These are phyloP conservation scores for Physaria fendleri DNA, from an alignment of 345 rosid genomes.

Conservation along the genomic window DNA sequence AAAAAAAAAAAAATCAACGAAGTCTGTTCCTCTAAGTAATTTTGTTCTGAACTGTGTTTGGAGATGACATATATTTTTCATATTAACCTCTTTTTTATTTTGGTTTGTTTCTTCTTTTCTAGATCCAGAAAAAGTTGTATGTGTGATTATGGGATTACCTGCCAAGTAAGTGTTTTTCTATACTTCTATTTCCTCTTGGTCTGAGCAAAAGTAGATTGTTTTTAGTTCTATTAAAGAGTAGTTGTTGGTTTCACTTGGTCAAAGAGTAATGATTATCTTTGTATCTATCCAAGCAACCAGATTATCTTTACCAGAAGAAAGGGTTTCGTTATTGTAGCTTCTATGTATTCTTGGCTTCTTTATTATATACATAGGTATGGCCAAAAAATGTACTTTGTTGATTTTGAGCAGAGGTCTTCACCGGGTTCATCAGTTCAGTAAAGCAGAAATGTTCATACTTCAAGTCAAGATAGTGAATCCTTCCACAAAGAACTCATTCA, in stretches of 20 bases:
- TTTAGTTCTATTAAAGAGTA: not conserved
- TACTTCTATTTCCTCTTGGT: not conserved
- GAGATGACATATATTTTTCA: not conserved
- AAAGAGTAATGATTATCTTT: not conserved
- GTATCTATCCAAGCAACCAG: not conserved
- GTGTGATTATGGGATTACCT: slow-evolving; percentile 87
- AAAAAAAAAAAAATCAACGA: too few relatives aligned
- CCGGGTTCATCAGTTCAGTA: too few relatives aligned
- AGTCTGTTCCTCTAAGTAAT: slow-evolving; percentile 48
- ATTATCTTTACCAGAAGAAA: too few relatives aligned
- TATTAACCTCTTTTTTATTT: not conserved
- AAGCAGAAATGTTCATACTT: too few relatives aligned
- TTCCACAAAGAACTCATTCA: too few relatives aligned
- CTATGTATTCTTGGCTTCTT: too few relatives aligned
- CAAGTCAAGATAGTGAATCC: too few relatives aligned
- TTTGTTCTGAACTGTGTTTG: too few relatives aligned
- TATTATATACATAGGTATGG: too few relatives aligned
- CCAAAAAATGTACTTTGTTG: too few relatives aligned
- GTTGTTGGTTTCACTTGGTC: not conserved
- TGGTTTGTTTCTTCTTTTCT: slow-evolving; percentile 26
- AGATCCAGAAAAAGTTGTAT: slow-evolving; percentile 78
- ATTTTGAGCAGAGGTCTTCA: too few relatives aligned
- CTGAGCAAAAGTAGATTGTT: not conserved
- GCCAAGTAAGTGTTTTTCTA: slow-evolving; percentile 62
- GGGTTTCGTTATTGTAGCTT: too few relatives aligned